Conservation (phyloP, 2,329 filamentous ascomycete species). For the Epichloe glyceriae region DNA sequence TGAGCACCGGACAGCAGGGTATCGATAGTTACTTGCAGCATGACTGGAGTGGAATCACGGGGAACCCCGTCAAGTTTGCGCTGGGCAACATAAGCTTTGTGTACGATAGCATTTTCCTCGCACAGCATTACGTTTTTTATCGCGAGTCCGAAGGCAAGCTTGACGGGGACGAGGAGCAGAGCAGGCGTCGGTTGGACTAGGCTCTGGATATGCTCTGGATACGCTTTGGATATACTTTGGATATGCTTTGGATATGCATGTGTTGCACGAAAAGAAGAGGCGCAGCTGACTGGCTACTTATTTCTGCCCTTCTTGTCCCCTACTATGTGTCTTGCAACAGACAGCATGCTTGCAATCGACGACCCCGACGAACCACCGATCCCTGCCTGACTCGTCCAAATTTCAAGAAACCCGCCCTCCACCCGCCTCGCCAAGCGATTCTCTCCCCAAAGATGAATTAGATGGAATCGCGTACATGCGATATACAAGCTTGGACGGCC, state of each 20-base stretch:
- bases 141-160: constrained; percentile 7
- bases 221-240: neutral
- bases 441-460: too few relatives aligned
- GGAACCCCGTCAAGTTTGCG: constrained; percentile 83
- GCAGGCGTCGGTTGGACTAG: neutral
- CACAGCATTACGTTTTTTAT: constrained; percentile 82
- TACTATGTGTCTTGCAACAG: neutral
- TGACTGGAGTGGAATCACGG: constrained; percentile 83
- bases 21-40: constrained; percentile 75
- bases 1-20: constrained; percentile 69
- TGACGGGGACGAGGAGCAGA: constrained; percentile 9
- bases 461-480: neutral
- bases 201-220: neutral
- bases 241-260: neutral
- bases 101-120: constrained; percentile 77
- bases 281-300: neutral
- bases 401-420: too few relatives aligned
- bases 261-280: neutral
- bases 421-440: too few relatives aligned
- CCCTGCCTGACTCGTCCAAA: too few relatives aligned
- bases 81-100: constrained; percentile 75
- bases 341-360: too few relatives aligned
- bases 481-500: neutral
- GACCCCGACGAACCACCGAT: too few relatives aligned
- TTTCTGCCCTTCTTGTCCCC: neutral